phyloP scores from a whole-genome alignment of 306 rosid genomes.

The Rosa multiflora region DNA sequence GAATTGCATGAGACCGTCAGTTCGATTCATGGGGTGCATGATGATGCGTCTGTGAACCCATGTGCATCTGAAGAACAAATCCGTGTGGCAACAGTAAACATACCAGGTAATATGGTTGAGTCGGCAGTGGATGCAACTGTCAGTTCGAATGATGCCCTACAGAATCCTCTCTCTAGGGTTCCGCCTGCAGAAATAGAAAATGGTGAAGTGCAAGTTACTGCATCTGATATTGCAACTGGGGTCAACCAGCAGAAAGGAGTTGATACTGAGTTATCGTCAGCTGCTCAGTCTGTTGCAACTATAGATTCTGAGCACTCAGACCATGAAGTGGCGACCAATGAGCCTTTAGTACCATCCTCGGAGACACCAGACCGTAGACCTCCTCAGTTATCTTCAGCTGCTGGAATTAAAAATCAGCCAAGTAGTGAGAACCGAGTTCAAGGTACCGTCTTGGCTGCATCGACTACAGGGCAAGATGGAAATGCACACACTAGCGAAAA shows the following conservation, averaged over 20 bases:
- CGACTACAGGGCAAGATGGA: slow-evolving; percentile 19
- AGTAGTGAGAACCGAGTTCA: slow-evolving; percentile 22
- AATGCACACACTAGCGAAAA: slow-evolving; percentile 24
- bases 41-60: slow-evolving; percentile 12
- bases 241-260: slow-evolving; percentile 39
- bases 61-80: slow-evolving; percentile 11
- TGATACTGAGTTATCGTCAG: slow-evolving; percentile 13
- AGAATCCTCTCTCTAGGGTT: slow-evolving; percentile 22
- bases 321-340: slow-evolving; percentile 10
- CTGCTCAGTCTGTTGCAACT: slow-evolving; percentile 14
- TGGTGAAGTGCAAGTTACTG: slow-evolving; percentile 18
- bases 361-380: slow-evolving; percentile 23
- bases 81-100: slow-evolving; percentile 13
- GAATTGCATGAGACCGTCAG: slow-evolving; percentile 18
- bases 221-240: slow-evolving; percentile 28
- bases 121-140: slow-evolving; percentile 20
- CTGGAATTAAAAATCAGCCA: slow-evolving; percentile 29
- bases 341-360: slow-evolving; percentile 19
- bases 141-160: slow-evolving; percentile 15
- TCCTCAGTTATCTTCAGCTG: slow-evolving; percentile 19
- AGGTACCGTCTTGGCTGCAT: slow-evolving; percentile 16
- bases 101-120: slow-evolving; percentile 29
- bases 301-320: slow-evolving; percentile 9
- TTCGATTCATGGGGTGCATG: slow-evolving; percentile 20
- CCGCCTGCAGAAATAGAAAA: slow-evolving; percentile 22